phyloP scores from a whole-genome alignment of 179 eudicot species.

The Spergularia azorica region DNA sequence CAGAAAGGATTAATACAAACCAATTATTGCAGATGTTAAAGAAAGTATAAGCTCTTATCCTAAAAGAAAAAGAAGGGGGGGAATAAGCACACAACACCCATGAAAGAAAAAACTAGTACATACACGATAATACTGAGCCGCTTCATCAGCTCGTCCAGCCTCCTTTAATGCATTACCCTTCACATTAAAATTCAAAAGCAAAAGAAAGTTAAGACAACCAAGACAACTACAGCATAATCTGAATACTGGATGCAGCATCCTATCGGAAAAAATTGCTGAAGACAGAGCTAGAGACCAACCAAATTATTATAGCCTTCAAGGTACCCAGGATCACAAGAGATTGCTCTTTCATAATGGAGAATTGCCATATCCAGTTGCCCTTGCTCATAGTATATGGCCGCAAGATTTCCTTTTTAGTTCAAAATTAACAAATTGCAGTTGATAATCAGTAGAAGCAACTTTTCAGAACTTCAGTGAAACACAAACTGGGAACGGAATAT shows the following conservation, averaged over 20 bases:
- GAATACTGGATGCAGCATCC: background rate
- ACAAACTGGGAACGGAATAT: background rate
- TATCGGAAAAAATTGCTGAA: background rate
- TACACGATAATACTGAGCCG: slow-evolving; percentile 82
- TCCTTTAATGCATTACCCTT: slow-evolving; percentile 97
- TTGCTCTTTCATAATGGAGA: slow-evolving; percentile 79
- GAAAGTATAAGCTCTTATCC: background rate
- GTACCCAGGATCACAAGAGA: slow-evolving; percentile 77
- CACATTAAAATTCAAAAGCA: slow-evolving; percentile 9
- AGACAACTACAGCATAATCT: background rate
- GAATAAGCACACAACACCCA: slow-evolving; percentile 6
- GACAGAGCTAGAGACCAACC: slow-evolving; percentile 43
- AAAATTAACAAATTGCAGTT: background rate
- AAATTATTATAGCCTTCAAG: slow-evolving; percentile 95
- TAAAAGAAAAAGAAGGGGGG: too few species aligned
- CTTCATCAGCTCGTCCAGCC: slow-evolving; percentile 86
- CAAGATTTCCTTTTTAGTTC: slow-evolving; percentile 69
- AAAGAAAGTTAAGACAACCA: slow-evolving; percentile 10
- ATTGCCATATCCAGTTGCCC: slow-evolving; percentile 90
- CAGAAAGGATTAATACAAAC: slow-evolving; percentile 18
- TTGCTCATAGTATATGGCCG: slow-evolving; percentile 84
- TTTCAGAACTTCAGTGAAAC: background rate
- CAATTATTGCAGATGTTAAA: background rate
- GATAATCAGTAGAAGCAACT: background rate
- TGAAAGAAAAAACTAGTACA: slow-evolving; percentile 16